A percentile compares a stretch with the other conserved stretches of the same genome.
These are phyloP conservation scores for Saccharomyces uvarum DNA, from an alignment of 1,139 yeast species.

Conservation along the genomic window DNA sequence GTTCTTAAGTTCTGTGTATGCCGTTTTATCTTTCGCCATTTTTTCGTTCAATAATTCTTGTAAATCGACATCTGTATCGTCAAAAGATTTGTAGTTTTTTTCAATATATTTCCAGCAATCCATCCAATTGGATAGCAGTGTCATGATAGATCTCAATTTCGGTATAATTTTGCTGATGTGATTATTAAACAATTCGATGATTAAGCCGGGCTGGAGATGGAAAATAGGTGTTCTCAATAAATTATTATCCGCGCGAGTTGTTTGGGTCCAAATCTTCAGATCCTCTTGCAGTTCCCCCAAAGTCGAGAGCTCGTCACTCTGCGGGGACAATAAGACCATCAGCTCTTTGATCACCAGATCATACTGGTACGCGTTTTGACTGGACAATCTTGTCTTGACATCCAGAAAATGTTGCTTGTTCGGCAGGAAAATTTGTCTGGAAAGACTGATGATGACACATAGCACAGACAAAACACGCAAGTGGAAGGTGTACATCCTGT, in stretches of 20 bases:
- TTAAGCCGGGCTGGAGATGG: slow-evolving; percentile 15
- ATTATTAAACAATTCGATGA: slow-evolving; percentile 14
- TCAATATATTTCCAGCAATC: slow-evolving; percentile 23
- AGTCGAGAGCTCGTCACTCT: not conserved
- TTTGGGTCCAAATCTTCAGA: not conserved
- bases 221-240: slow-evolving; percentile 3
- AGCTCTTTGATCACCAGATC: slow-evolving; percentile 11
- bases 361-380: slow-evolving; percentile 24
- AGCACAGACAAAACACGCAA: slow-evolving; percentile 17
- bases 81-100: slow-evolving; percentile 11
- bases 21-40: slow-evolving; percentile 22
- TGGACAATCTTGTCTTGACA: slow-evolving; percentile 15
- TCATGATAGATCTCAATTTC: slow-evolving; percentile 12
- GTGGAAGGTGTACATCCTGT: slow-evolving; percentile 39
- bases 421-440: slow-evolving; percentile 25
- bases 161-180: slow-evolving; percentile 12
- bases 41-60: slow-evolving; percentile 25
- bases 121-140: slow-evolving; percentile 15
- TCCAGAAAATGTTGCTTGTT: slow-evolving; percentile 17
- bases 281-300: not conserved
- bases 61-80: slow-evolving; percentile 15
- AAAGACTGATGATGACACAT: slow-evolving; percentile 16
- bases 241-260: not conserved
- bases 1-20: slow-evolving; percentile 14
- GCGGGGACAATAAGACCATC: not conserved